These are phyloP conservation scores for Handroanthus guayacan DNA, from an alignment of 257 asterid species.

Conservation along the genomic window DNA sequence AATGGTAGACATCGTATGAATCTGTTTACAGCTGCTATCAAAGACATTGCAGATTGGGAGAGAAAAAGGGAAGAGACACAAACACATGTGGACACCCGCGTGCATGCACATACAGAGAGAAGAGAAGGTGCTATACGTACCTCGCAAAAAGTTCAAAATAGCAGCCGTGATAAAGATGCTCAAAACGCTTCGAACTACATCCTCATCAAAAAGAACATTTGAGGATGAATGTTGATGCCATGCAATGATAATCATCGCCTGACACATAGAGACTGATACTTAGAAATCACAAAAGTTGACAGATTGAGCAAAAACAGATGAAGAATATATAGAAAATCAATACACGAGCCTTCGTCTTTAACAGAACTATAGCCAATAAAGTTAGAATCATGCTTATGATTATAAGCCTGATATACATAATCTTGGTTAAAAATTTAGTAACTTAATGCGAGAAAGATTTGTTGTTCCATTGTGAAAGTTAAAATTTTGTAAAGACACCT, in stretches of 20 bases:
- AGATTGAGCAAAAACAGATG: neutral
- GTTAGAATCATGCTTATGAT: neutral
- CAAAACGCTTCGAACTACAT: conserved; percentile 70
- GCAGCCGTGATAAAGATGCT: conserved; percentile 98
- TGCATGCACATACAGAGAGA: conserved; percentile 1
- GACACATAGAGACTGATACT: conserved; percentile 36
- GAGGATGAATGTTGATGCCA: conserved; percentile 81
- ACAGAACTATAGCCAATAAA: neutral
- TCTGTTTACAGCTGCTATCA: conserved; percentile 26
- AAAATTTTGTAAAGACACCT: neutral
- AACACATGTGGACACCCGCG: neutral
- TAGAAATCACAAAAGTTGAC: conserved; percentile 25
- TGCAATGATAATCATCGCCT: conserved; percentile 97
- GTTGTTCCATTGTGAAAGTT: neutral
- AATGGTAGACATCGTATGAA: conserved; percentile 29
- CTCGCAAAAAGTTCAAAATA: conserved; percentile 80
- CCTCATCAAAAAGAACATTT: conserved; percentile 62
- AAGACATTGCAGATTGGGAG: conserved; percentile 5
- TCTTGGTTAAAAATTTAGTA: neutral
- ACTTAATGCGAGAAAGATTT: conserved; percentile 2
- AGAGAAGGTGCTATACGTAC: conserved; percentile 45
- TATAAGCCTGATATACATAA: neutral
- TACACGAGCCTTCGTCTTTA: neutral
- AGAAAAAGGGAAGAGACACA: neutral
- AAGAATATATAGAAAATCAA: conserved; percentile 18